Conservation (phyloP, 345 rosid species). For the Alliaria petiolata region DNA sequence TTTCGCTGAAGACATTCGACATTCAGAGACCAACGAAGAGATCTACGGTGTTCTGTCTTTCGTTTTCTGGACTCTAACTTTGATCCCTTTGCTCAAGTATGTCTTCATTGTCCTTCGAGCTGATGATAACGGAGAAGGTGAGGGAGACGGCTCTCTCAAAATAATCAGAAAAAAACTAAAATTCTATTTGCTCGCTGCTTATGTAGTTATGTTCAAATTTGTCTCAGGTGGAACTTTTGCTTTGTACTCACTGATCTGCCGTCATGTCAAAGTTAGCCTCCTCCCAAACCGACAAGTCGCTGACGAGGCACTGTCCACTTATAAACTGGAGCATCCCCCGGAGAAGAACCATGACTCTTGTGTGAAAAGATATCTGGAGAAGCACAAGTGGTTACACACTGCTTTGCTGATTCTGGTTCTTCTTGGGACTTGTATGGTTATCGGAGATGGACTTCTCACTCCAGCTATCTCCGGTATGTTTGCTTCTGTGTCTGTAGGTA, state of each 20-base stretch:
- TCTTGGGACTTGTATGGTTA: constrained; percentile 99
- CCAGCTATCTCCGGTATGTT: constrained; percentile 91
- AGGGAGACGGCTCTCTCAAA: background rate
- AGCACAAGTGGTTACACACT: constrained; percentile 75
- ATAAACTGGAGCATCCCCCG: constrained; percentile 72
- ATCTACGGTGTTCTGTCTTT: constrained; percentile 90
- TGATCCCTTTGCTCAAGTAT: constrained; percentile 87
- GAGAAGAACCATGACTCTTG: constrained; percentile 62
- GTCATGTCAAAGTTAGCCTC: constrained; percentile 91
- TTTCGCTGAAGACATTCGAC: constrained; percentile 93
- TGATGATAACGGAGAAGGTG: constrained; percentile 98
- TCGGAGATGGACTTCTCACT: constrained; percentile 96
- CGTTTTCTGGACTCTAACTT: constrained; percentile 99
- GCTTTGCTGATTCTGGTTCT: constrained; percentile 90
- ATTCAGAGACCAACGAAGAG: constrained; percentile 93
- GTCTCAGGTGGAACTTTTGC: constrained; percentile 93
- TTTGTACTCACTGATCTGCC: constrained; percentile 82
- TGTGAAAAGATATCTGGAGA: constrained; percentile 74
- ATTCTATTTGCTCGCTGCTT: background rate
- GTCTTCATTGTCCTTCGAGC: constrained; percentile 95
- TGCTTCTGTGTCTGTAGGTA: background rate
- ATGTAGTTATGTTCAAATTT: background rate
- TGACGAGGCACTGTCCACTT: constrained; percentile 96
- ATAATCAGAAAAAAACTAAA: background rate
- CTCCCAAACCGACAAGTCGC: constrained; percentile 90